Percentiles rank a stretch among this genome's conserved stretches.
These are phyloP conservation scores for Eimeria mitis DNA, from an alignment of 169 alveolate genomes.

Conservation along the genomic window DNA sequence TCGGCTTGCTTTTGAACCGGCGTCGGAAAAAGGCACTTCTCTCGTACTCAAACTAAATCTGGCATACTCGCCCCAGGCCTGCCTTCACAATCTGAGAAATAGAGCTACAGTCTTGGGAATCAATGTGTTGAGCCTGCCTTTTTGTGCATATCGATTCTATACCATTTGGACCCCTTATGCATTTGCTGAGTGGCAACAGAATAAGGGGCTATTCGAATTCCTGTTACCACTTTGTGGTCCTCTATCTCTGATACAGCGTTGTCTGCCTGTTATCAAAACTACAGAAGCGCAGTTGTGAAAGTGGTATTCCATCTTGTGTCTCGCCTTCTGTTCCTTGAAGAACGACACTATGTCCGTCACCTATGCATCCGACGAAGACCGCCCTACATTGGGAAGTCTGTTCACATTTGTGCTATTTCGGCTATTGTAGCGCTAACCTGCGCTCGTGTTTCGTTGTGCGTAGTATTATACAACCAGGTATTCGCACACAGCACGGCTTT, in stretches of 20 bases:
- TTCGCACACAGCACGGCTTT: conserved; percentile 39
- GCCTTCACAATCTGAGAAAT: neutral
- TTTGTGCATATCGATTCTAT: neutral
- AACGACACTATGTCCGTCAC: conserved; percentile 16
- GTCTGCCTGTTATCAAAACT: conserved; percentile 18
- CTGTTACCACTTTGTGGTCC: neutral
- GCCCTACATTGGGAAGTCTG: neutral
- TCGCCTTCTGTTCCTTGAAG: conserved; percentile 26
- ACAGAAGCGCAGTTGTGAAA: neutral
- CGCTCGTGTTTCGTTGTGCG: conserved; percentile 39
- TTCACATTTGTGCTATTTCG: neutral
- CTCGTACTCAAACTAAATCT: neutral
- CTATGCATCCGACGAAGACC: neutral
- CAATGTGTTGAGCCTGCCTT: neutral
- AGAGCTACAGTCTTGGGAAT: neutral
- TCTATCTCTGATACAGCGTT: neutral
- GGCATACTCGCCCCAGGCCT: neutral
- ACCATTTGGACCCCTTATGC: neutral
- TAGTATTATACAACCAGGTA: conserved; percentile 42
- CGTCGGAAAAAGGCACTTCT: neutral
- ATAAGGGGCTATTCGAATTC: neutral
- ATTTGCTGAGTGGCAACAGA: conserved; percentile 23
- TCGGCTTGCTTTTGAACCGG: neutral
- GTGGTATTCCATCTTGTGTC: conserved; percentile 45
- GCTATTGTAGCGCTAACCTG: conserved; percentile 19